Conservation (phyloP, 176 grass and related monocot species). For the Oryza coarctata region DNA sequence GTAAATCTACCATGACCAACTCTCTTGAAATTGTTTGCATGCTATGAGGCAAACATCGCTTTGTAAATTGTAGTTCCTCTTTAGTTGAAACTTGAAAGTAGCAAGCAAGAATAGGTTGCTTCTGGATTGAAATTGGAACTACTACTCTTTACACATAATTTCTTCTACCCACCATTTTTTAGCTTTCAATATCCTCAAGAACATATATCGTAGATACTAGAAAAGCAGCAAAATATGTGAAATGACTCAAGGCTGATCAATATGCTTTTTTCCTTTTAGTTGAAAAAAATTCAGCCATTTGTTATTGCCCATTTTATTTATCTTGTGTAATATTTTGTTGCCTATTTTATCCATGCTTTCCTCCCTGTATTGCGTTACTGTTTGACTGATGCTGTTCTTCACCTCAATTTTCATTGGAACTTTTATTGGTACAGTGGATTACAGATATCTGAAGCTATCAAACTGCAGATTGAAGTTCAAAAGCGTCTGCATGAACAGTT, state of each 20-base stretch:
- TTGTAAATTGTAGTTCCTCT: not conserved
- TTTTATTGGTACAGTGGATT: conserved; percentile 55
- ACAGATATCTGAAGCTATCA: conserved; percentile 86
- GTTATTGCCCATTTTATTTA: not conserved
- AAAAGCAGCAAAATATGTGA: not conserved
- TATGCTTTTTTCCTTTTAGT: not conserved
- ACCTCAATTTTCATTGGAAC: not conserved
- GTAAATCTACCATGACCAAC: conserved; percentile 1
- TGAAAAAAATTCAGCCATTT: not conserved
- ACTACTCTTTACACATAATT: not conserved
- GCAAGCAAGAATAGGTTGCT: not conserved
- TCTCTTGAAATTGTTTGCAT: not conserved
- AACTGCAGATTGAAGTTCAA: conserved; percentile 96
- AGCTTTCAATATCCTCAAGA: not conserved
- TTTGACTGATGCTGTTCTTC: conserved; percentile 1
- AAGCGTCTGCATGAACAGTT: conserved; percentile 91
- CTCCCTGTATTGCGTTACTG: not conserved
- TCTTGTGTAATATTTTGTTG: not conserved
- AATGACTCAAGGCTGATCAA: not conserved
- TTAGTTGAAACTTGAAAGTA: conserved; percentile 22
- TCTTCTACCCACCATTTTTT: conserved; percentile 8
- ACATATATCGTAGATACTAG: not conserved
- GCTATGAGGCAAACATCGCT: not conserved
- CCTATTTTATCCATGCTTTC: conserved; percentile 12
- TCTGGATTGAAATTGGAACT: not conserved